These are phyloP conservation scores for Geranium rotundifolium DNA, from an alignment of 345 rosid genomes.

Conservation along the genomic window DNA sequence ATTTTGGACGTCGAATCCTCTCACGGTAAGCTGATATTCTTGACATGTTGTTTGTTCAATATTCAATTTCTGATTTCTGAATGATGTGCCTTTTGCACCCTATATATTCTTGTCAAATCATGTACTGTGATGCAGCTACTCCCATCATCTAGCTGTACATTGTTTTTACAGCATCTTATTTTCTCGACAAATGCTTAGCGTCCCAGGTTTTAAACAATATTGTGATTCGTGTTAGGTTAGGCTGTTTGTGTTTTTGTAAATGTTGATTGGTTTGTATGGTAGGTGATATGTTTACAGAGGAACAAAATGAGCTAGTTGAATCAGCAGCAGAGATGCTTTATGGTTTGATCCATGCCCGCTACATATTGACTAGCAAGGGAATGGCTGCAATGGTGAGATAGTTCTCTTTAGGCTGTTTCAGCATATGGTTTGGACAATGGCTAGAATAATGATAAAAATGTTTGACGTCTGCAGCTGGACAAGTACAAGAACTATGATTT, in stretches of 20 bases:
- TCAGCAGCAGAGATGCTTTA: conserved; percentile 98
- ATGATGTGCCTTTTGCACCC: not conserved
- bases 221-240: not conserved
- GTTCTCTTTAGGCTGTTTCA: conserved; percentile 4
- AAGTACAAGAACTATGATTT: conserved; percentile 90
- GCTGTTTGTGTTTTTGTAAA: conserved; percentile 1
- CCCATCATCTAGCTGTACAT: not conserved
- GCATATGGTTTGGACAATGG: not conserved
- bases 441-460: not conserved
- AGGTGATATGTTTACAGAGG: conserved; percentile 94
- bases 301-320: conserved; percentile 87
- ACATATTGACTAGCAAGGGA: conserved; percentile 88
- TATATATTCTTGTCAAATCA: not conserved
- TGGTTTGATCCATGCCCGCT: conserved; percentile 91
- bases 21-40: conserved; percentile 42
- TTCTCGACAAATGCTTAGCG: not conserved
- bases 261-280: conserved; percentile 24
- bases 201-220: not conserved
- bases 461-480: conserved; percentile 44
- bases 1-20: conserved; percentile 92
- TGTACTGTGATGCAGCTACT: not conserved
- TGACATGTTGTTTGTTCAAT: not conserved
- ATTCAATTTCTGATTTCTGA: not conserved
- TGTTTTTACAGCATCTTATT: not conserved
- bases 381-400: conserved; percentile 81